phyloP scores from a whole-genome alignment of 2,329 filamentous ascomycete genomes.

The Chalara sp. region DNA sequence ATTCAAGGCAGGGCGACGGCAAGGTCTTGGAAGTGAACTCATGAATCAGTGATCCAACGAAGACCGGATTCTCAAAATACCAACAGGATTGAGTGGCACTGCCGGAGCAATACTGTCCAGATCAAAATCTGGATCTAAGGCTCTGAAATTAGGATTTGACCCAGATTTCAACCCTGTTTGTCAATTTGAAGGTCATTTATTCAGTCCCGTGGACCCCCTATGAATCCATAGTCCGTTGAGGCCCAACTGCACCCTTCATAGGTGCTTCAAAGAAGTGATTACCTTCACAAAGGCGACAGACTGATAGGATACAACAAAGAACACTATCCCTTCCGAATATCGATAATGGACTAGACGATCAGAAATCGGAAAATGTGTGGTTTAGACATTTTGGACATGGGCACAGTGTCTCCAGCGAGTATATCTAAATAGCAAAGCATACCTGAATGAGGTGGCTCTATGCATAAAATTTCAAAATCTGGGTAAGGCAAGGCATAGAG shows the following conservation, averaged over 20 bases:
- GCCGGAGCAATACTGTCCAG: constrained; percentile 4
- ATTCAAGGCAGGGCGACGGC: not conserved
- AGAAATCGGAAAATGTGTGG: constrained; percentile 1
- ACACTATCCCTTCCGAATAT: not conserved
- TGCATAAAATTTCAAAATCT: too few relatives aligned
- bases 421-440: too few relatives aligned
- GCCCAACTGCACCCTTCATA: not conserved
- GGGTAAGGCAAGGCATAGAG: too few relatives aligned
- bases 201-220: not conserved
- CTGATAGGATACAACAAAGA: not conserved
- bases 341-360: constrained; percentile 1
- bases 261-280: not conserved
- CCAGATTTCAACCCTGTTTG: constrained; percentile 5
- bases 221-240: not conserved
- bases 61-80: constrained; percentile 5
- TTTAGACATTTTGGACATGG: constrained; percentile 1
- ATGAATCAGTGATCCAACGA: constrained; percentile 3
- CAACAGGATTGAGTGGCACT: constrained; percentile 4
- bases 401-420: too few relatives aligned
- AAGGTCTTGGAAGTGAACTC: not conserved
- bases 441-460: too few relatives aligned
- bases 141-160: constrained; percentile 8
- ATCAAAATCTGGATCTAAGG: not conserved
- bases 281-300: constrained; percentile 3
- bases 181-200: not conserved